A percentile compares a stretch with the other conserved stretches of the same genome.
Conservation (phyloP, 805 yeast genomes). For the Brettanomyces nanus region DNA sequence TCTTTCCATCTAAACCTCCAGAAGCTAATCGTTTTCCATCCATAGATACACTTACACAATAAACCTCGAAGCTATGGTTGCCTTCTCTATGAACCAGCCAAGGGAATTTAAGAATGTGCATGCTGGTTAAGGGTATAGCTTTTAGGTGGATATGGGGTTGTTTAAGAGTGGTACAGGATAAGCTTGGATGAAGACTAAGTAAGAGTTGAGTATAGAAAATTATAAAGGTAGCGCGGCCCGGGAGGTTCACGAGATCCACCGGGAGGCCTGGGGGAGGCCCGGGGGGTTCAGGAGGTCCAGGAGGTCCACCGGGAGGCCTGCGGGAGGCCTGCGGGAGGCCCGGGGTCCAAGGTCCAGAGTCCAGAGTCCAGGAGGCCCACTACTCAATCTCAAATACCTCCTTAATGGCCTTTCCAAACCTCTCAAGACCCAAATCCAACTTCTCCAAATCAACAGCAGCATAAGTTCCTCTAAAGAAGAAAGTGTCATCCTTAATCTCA, state of each 20-base stretch:
- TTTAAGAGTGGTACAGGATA: neutral
- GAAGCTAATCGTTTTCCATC: conserved; percentile 85
- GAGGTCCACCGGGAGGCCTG: no score
- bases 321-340: no score
- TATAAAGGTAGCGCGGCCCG: no score
- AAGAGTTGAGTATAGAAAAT: no score
- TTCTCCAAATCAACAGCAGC: conserved; percentile 74
- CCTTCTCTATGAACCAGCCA: conserved; percentile 77
- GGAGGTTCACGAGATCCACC: no score
- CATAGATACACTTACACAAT: conserved; percentile 70
- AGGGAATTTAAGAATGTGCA: conserved; percentile 62
- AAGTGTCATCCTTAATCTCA: conserved; percentile 32
- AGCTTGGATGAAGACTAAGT: neutral
- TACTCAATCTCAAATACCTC: conserved; percentile 43
- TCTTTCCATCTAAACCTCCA: conserved; percentile 91
- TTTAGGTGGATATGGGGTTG: no score
- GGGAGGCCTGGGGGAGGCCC: no score
- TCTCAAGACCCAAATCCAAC: conserved; percentile 52
- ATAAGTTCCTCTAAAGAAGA: conserved; percentile 80
- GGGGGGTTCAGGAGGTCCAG: no score
- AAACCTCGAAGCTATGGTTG: conserved; percentile 72
- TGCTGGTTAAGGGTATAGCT: conserved; percentile 14
- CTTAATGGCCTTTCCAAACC: conserved; percentile 57
- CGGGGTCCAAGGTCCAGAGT: no score
- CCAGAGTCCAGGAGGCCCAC: no score